Evolutionary conservation across 106 monocot genomes (phyloP), one percentile per base, ranked within the genome.

Genomic region (Allium cepa): DNA sequence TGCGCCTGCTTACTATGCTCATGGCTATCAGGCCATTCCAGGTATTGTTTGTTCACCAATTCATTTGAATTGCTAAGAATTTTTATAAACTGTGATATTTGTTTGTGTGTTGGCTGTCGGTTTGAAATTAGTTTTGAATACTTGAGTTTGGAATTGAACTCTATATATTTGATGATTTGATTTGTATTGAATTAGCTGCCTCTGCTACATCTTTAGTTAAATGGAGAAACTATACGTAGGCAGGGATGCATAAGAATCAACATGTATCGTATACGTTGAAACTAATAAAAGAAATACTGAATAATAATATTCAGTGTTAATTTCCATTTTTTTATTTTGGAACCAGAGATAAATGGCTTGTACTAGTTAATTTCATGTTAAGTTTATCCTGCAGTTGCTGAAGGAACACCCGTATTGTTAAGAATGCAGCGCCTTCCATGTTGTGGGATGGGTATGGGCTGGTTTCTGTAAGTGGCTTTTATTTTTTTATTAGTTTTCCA

Each of bases 391-490:
- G 61, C 47, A 53, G 68, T 69, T 22, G 75, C 51, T 75, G 75
- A 75, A 69, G 75, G 75, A 68, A 75, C 67, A 50, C 75, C 75
- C 53, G 45, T 75, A 15, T 17, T 15, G 5, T 49, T 64, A 26
- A 75, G 75, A 17, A 8, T 18, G 53, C 62, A 59, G 47, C 75
- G 67, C 50, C 69, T 75, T 68, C 75, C 75, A n/a, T 75, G 75
- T 22, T 75, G 75, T 75, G 75, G 75, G 16, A 58, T 75, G 67
- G 75, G 75, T 46, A 49, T 75, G 60, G 75, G 75, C 51, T 75
- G 75, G 75, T 67, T 75, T 69, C 53, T 75, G 75, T 75, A 62
- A 75, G 75, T 75, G 22, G 27, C 49, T 48, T 10, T 49, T 64
- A 48, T 46, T 7, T 46, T 46, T 22, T 22, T 22, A 22, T 22